Percentiles rank a stretch among this genome's conserved stretches.
phyloP scores from a whole-genome alignment of 2,329 filamentous ascomycete species.

The Dothidotthia symphoricarpi region DNA sequence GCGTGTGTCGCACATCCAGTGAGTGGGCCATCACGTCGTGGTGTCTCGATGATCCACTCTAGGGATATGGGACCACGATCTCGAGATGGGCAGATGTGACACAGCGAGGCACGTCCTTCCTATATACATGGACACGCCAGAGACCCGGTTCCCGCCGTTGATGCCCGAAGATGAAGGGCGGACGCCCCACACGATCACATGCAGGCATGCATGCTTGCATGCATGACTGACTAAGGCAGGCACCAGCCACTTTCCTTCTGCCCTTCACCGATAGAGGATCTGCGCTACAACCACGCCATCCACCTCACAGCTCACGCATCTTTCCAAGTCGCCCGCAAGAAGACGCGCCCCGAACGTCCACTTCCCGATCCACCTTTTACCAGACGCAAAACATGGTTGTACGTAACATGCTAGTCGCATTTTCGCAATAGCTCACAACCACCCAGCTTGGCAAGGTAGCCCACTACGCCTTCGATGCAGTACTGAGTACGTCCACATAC shows the following conservation, averaged over 20 bases:
- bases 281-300: neutral
- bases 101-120: constrained; percentile 16
- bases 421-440: constrained; percentile 54
- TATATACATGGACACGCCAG: too few relatives aligned
- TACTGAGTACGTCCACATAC: constrained; percentile 66
- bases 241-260: constrained; percentile 25
- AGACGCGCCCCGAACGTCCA: neutral
- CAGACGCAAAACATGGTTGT: constrained; percentile 37
- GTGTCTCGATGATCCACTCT: constrained; percentile 1
- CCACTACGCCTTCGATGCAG: constrained; percentile 95
- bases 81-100: constrained; percentile 12
- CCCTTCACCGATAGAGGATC: constrained; percentile 14
- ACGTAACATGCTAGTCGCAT: constrained; percentile 24
- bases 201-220: constrained; percentile 13
- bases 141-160: too few relatives aligned
- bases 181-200: constrained; percentile 12
- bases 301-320: constrained; percentile 3
- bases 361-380: constrained; percentile 5
- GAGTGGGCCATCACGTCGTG: constrained; percentile 13
- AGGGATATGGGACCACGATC: constrained; percentile 19
- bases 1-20: constrained; percentile 18
- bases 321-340: constrained; percentile 1
- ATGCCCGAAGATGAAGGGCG: too few relatives aligned
- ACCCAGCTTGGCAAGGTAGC: constrained; percentile 86
- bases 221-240: constrained; percentile 15